Conservation (phyloP, 1,284 basidiomycete genomes). For the Athelia sp. region DNA sequence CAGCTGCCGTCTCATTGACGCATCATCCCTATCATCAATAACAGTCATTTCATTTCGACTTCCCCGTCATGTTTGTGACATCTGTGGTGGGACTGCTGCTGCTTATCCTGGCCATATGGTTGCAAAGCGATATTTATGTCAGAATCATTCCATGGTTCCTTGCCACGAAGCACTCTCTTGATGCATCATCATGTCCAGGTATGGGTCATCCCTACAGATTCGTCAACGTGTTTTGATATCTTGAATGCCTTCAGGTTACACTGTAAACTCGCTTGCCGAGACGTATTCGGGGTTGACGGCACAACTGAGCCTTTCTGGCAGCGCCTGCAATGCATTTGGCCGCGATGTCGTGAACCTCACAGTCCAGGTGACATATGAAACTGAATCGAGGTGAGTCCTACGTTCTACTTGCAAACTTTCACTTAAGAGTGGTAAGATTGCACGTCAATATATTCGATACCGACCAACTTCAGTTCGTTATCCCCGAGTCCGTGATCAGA, state of each 20-base stretch:
- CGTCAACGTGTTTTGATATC: background rate
- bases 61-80: background rate
- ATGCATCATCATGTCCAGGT: slow-evolving; percentile 31
- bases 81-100: background rate
- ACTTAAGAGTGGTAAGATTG: slow-evolving; percentile 38
- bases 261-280: slow-evolving; percentile 38
- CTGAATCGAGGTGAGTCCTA: slow-evolving; percentile 38
- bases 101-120: background rate
- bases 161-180: slow-evolving; percentile 3
- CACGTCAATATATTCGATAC: slow-evolving; percentile 77
- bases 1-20: no score
- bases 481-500: slow-evolving; percentile 55
- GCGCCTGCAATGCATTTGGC: slow-evolving; percentile 70
- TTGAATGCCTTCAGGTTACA: slow-evolving; percentile 38
- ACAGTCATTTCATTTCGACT: no score
- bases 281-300: slow-evolving; percentile 50
- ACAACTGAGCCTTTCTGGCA: slow-evolving; percentile 50
- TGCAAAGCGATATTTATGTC: background rate
- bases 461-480: slow-evolving; percentile 59
- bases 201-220: background rate
- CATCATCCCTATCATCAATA: no score
- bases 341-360: slow-evolving; percentile 59
- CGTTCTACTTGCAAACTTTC: background rate
- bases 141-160: background rate
- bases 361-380: slow-evolving; percentile 65